Evolutionary conservation across 768 basidiomycete genomes (phyloP).

Genomic region (Leucosporidium yakuticum): DNA sequence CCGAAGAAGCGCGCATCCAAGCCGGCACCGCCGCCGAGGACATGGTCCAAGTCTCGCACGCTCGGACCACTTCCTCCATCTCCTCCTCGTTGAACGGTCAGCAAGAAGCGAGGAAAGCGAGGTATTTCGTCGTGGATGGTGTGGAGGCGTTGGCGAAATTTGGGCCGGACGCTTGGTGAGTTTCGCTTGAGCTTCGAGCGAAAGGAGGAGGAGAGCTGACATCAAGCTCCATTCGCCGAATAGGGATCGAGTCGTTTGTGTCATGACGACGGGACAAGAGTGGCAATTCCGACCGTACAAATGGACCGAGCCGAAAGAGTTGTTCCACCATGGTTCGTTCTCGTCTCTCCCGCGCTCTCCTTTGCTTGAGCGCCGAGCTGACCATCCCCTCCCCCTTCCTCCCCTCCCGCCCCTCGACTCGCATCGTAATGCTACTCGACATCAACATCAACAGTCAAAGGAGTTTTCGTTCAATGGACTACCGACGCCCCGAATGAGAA

Average conservation of each 20-base stretch:
- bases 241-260: slow-evolving; percentile 85
- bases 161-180: slow-evolving; percentile 71
- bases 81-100: slow-evolving; percentile 47
- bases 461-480: slow-evolving; percentile 88
- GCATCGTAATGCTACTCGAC: no score
- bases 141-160: slow-evolving; percentile 90
- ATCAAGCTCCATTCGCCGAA: no score
- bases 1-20: slow-evolving; percentile 58
- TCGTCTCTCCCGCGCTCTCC: neutral
- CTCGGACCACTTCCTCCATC: slow-evolving; percentile 48
- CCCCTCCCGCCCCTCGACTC: neutral
- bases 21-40: slow-evolving; percentile 62
- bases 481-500: slow-evolving; percentile 83
- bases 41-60: slow-evolving; percentile 78
- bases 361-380: neutral
- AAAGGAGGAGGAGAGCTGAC: no score
- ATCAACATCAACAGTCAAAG: slow-evolving; percentile 69
- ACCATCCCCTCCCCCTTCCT: neutral
- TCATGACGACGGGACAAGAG: slow-evolving; percentile 95
- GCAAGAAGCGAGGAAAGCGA: slow-evolving; percentile 39
- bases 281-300: slow-evolving; percentile 98
- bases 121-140: slow-evolving; percentile 83
- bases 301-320: slow-evolving; percentile 83
- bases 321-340: slow-evolving; percentile 82
- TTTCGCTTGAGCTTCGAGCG: neutral